Evolutionary conservation across 306 rosid genomes (phyloP).

Genomic region (Psophocarpus tetragonolobus): DNA sequence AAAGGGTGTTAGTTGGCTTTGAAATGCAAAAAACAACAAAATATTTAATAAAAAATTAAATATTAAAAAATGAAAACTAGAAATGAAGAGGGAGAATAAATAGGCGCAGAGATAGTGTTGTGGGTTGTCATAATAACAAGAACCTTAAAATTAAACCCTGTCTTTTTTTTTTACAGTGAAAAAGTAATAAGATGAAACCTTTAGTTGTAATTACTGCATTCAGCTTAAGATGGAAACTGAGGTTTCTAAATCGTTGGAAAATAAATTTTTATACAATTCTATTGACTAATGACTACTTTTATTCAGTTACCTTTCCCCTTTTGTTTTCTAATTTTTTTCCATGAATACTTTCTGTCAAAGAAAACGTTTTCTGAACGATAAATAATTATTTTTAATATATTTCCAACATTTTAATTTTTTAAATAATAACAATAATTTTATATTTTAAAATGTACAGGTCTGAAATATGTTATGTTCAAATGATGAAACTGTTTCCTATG

Average conservation of each 20-base stretch:
- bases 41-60: not conserved
- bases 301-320: not conserved
- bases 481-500: not conserved
- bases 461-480: not conserved
- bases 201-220: too few species aligned
- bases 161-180: not conserved
- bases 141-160: not conserved
- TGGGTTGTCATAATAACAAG: constrained; percentile 3
- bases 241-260: not conserved
- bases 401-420: not conserved
- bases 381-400: not conserved
- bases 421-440: not conserved
- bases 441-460: not conserved
- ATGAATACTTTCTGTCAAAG: not conserved
- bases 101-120: constrained; percentile 32
- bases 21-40: constrained; percentile 8
- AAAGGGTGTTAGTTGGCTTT: constrained; percentile 51
- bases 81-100: constrained; percentile 32
- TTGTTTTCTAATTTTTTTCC: not conserved
- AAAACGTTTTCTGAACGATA: not conserved
- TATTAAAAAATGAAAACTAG: not conserved
- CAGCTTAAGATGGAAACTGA: not conserved
- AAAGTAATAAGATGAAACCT: not conserved
- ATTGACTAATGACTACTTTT: not conserved
- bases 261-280: not conserved